These are phyloP conservation scores for Blakeslea trispora DNA, from an alignment of 371 early-diverging fungal genomes.

Conservation along the genomic window DNA sequence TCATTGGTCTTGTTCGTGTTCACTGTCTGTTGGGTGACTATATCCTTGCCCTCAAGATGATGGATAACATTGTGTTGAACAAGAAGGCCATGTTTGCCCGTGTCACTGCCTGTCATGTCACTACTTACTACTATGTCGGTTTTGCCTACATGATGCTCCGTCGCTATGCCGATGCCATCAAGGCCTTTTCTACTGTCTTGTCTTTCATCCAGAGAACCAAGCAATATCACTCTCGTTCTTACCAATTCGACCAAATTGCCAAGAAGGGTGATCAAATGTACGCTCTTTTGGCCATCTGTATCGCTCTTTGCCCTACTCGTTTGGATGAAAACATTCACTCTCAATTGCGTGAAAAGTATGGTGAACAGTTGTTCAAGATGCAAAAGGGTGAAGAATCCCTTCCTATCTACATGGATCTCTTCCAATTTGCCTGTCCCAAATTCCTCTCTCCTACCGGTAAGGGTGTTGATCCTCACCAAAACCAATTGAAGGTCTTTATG, in stretches of 20 bases:
- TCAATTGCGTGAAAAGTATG: slow-evolving; percentile 87
- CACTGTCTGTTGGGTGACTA: slow-evolving; percentile 96
- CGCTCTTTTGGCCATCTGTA: slow-evolving; percentile 87
- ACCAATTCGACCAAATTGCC: slow-evolving; percentile 90
- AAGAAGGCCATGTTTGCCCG: slow-evolving; percentile 91
- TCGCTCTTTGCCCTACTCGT: slow-evolving; percentile 90
- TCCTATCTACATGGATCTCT: slow-evolving; percentile 84
- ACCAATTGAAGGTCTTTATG: slow-evolving; percentile 85
- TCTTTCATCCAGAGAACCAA: slow-evolving; percentile 89
- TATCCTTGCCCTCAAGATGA: slow-evolving; percentile 89
- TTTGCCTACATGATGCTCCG: slow-evolving; percentile 98
- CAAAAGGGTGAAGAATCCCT: slow-evolving; percentile 85
- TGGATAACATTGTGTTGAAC: slow-evolving; percentile 93
- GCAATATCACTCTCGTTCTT: slow-evolving; percentile 91
- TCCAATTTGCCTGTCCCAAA: slow-evolving; percentile 91
- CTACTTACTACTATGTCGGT: slow-evolving; percentile 95
- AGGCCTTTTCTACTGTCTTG: slow-evolving; percentile 87
- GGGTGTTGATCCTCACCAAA: slow-evolving; percentile 64
- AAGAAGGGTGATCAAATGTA: slow-evolving; percentile 96
- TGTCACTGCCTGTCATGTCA: slow-evolving; percentile 95
- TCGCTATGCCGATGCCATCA: slow-evolving; percentile 94
- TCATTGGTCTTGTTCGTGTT: slow-evolving; percentile 90
- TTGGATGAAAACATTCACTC: slow-evolving; percentile 92
- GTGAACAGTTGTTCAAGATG: slow-evolving; percentile 88
- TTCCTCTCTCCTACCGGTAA: slow-evolving; percentile 86